Conservation (phyloP, 1,139 yeast genomes). For the Saccharomyces pastorianus region DNA sequence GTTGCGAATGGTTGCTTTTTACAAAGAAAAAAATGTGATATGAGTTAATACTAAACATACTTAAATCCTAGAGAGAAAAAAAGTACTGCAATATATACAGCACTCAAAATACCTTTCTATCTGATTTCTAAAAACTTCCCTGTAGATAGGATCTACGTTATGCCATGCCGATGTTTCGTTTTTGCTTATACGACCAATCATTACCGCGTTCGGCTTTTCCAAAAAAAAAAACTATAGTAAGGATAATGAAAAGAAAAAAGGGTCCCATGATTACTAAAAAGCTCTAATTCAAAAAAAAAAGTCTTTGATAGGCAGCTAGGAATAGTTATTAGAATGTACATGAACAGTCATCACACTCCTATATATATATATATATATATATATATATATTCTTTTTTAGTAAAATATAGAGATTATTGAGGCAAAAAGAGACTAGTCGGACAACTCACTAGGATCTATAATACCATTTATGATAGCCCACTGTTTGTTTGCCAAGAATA, state of each 20-base stretch:
- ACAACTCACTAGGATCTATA: conserved; percentile 25
- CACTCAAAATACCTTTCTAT: not conserved
- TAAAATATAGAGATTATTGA: not conserved
- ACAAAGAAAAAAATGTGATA: not conserved
- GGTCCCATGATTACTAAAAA: not conserved
- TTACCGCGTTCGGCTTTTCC: not conserved
- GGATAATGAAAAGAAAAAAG: not conserved
- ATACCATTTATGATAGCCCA: conserved; percentile 84
- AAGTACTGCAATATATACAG: not conserved
- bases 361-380: not conserved
- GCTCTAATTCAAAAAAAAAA: not conserved
- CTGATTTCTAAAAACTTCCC: not conserved
- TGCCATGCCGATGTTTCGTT: not conserved
- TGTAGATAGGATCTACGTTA: not conserved
- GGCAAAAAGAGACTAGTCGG: not conserved
- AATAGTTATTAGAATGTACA: not conserved
- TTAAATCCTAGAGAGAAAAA: not conserved
- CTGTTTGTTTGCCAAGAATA: conserved; percentile 64
- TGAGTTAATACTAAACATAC: not conserved
- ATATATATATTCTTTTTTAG: not conserved
- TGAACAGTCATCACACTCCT: not conserved
- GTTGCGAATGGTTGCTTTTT: not conserved
- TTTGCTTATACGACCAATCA: conserved; percentile 1
- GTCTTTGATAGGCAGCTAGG: not conserved
- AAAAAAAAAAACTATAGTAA: not conserved